These are phyloP conservation scores for Colletotrichum spinosum DNA, from an alignment of 2,329 filamentous ascomycete species.

Conservation along the genomic window DNA sequence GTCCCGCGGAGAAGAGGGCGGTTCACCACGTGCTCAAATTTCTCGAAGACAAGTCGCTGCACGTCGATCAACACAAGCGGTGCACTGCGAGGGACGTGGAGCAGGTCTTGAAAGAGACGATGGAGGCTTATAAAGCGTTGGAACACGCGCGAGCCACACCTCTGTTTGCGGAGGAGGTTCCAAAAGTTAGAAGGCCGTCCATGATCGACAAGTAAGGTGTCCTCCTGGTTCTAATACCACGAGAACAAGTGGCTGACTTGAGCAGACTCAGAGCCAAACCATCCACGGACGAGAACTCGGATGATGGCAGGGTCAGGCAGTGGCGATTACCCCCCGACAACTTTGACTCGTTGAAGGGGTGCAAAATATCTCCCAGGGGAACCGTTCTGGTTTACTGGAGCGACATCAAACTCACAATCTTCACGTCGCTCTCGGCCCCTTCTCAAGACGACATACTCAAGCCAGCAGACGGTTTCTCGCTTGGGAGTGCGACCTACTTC, in stretches of 20 bases:
- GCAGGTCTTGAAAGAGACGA: not conserved
- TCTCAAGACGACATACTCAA: not conserved
- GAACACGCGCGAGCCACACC: not conserved
- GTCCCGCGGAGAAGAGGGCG: not conserved
- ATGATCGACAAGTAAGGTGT: not conserved
- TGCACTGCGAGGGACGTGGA: conserved; percentile 10
- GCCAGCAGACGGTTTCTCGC: not conserved
- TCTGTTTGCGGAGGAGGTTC: not conserved
- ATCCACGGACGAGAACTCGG: too few relatives aligned
- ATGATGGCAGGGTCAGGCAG: not conserved
- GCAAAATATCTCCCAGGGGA: conserved; percentile 2
- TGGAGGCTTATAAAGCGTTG: not conserved
- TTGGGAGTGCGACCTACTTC: not conserved
- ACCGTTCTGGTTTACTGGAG: conserved; percentile 3
- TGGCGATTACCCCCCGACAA: not conserved
- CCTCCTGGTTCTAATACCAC: too few relatives aligned
- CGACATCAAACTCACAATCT: not conserved
- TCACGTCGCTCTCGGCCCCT: not conserved
- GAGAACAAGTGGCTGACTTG: too few relatives aligned
- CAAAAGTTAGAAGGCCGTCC: not conserved
- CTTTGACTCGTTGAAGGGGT: not conserved
- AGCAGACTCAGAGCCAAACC: too few relatives aligned
- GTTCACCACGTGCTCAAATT: not conserved
- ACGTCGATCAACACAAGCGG: not conserved
- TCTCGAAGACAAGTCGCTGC: not conserved